Conservation (phyloP, 805 yeast genomes). For the Isabelozyma gotoi region DNA sequence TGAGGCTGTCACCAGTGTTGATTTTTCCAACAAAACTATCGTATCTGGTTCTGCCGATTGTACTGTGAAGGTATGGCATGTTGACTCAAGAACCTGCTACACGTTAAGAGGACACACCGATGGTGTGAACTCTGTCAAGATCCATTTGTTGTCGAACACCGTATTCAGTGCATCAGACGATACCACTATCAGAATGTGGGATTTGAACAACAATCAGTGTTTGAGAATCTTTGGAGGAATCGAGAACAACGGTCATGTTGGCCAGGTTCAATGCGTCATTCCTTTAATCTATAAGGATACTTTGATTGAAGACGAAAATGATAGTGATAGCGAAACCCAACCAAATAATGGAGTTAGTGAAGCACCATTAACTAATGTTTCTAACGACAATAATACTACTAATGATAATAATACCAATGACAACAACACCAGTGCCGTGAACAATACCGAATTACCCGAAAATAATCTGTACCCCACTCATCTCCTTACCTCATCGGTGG, state of each 20-base stretch:
- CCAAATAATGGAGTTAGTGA: slow-evolving; percentile 15
- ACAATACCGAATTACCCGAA: slow-evolving; percentile 13
- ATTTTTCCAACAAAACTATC: slow-evolving; percentile 73
- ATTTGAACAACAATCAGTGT: slow-evolving; percentile 75
- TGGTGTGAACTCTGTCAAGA: slow-evolving; percentile 87
- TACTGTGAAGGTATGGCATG: slow-evolving; percentile 95
- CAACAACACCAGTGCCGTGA: slow-evolving; percentile 11
- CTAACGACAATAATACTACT: slow-evolving; percentile 4
- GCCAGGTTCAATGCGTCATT: slow-evolving; percentile 89
- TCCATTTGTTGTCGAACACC: slow-evolving; percentile 75
- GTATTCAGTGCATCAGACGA: slow-evolving; percentile 90
- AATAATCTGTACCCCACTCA: slow-evolving; percentile 68
- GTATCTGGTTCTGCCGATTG: slow-evolving; percentile 93
- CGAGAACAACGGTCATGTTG: slow-evolving; percentile 80
- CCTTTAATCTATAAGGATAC: slow-evolving; percentile 75
- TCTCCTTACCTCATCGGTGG: slow-evolving; percentile 81
- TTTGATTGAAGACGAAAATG: slow-evolving; percentile 47
- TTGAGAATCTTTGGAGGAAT: slow-evolving; percentile 75
- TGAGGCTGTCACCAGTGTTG: slow-evolving; percentile 82
- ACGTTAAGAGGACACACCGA: slow-evolving; percentile 92
- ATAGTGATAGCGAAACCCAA: slow-evolving; percentile 32
- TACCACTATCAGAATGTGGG: slow-evolving; percentile 94
- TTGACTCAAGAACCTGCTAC: slow-evolving; percentile 87
- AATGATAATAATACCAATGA: slow-evolving; percentile 13
- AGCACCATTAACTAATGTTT: slow-evolving; percentile 1